Evolutionary conservation across 352 stramenopile genomes (phyloP), one percentile per base, ranked within the genome.

Genomic region (Pythium dissimile): DNA sequence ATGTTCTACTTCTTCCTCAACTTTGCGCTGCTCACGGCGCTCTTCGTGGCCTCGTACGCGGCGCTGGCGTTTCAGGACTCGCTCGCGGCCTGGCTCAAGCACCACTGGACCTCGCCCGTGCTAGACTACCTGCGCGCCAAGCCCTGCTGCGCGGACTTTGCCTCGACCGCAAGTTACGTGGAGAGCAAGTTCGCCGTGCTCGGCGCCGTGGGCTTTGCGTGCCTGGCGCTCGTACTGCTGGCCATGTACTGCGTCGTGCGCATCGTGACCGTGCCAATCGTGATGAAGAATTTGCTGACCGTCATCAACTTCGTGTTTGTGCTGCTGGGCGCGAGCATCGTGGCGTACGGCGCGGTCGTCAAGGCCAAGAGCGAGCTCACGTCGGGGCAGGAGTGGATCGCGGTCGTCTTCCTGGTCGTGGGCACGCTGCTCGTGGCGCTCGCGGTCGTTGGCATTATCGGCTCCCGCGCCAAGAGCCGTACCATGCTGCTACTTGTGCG

Each of bases 221-320:
- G 70, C 50, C 69, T 89, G 31, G 57, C 64, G 20, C 59, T 88
- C 15, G 66, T 84, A 34, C 32, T 94, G 18, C 46, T 63, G 1
- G 69, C 81, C 21, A 79, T 92, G 67, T 89, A 88, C 67, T 94
- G 79, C 62, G 77, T 91, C 37, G 61, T 94, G 21, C 80, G 81
- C 61, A 92, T 94, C 62, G 79, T 91, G 32, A 90, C 80, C n/a
- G 76, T 94, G 31, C 84, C 84, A 7, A 89, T 92, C 64, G 75
- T 94, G 51, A 92, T 94, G 82, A 86, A 86, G 59, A 86, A 72
- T 59, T 78, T 94, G 69, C 67, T 92, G 51, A 80, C 77, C 4
- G 77, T 92, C 28, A 74, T 88, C 64, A 92, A 91, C 64, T 66
- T 67, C 27, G 67, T 84, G 51, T 94, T 92, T 53, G 66, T 84